These are phyloP conservation scores for Hippophae gyantsensis DNA, from an alignment of 306 rosid species.

Conservation along the genomic window DNA sequence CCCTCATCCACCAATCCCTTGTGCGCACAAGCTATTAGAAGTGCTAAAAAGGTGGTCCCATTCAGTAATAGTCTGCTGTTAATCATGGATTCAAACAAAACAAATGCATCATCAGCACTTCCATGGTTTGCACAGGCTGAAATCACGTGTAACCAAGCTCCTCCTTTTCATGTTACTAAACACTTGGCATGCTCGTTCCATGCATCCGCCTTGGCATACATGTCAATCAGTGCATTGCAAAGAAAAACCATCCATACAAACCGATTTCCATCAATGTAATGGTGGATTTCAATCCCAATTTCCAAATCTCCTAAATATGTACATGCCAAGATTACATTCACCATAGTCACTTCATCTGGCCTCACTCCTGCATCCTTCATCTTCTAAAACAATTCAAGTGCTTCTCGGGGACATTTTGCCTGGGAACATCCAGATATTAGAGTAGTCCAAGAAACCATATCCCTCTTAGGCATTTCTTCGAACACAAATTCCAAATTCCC, in stretches of 20 bases:
- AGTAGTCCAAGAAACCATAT: neutral
- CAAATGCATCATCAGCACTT: constrained; percentile 31
- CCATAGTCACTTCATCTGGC: constrained; percentile 53
- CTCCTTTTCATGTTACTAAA: constrained; percentile 32
- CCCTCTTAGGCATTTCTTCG: constrained; percentile 57
- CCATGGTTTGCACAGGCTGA: constrained; percentile 46
- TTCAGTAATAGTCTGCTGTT: constrained; percentile 32
- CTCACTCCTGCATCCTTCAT: constrained; percentile 32
- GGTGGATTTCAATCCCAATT: constrained; percentile 39
- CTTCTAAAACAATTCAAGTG: constrained; percentile 43
- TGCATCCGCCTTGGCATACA: constrained; percentile 59
- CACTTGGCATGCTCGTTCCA: constrained; percentile 39
- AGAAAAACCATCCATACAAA: constrained; percentile 50
- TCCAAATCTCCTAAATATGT: constrained; percentile 31
- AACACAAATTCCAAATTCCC: constrained; percentile 40
- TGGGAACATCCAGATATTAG: constrained; percentile 44
- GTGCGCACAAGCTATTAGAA: constrained; percentile 45
- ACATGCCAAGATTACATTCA: constrained; percentile 50
- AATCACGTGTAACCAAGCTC: constrained; percentile 45
- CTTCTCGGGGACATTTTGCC: constrained; percentile 32
- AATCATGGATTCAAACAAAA: constrained; percentile 34
- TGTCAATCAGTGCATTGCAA: constrained; percentile 45
- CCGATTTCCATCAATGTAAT: constrained; percentile 33
- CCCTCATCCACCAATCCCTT: constrained; percentile 52
- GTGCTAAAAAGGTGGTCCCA: constrained; percentile 35